Evolutionary conservation across 2,329 filamentous ascomycete species (phyloP).

Genomic region (Aspergillus unguis): DNA sequence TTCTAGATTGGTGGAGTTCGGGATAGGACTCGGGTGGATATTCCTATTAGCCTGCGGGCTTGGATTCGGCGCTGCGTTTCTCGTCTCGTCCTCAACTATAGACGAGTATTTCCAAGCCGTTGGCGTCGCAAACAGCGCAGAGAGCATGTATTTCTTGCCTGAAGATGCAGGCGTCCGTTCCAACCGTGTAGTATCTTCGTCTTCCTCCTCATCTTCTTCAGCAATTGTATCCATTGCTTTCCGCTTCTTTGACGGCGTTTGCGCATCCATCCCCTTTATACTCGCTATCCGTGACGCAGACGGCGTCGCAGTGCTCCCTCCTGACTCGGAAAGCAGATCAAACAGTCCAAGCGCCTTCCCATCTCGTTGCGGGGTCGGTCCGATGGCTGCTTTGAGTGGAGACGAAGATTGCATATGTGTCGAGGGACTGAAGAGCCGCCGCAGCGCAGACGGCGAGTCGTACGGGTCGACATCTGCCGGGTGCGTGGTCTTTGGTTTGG

Average conservation of each 20-base stretch:
- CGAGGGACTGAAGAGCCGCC: slow-evolving; percentile 37
- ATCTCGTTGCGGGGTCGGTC: slow-evolving; percentile 49
- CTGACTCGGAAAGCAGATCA: slow-evolving; percentile 45
- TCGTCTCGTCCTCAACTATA: slow-evolving; percentile 34
- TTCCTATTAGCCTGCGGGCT: neutral
- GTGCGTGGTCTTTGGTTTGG: slow-evolving; percentile 30
- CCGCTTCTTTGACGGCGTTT: slow-evolving; percentile 37
- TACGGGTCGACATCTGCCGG: slow-evolving; percentile 44
- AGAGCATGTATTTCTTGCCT: slow-evolving; percentile 44
- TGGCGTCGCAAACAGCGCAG: slow-evolving; percentile 46
- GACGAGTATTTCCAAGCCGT: slow-evolving; percentile 43
- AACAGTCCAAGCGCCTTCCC: slow-evolving; percentile 48
- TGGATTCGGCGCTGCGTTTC: neutral
- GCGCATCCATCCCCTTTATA: slow-evolving; percentile 26
- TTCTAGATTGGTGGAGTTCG: slow-evolving; percentile 24
- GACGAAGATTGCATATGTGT: slow-evolving; percentile 29
- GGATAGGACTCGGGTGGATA: neutral
- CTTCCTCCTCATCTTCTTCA: slow-evolving; percentile 29
- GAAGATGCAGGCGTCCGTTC: slow-evolving; percentile 43
- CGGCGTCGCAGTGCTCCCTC: slow-evolving; percentile 35
- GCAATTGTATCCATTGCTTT: slow-evolving; percentile 27
- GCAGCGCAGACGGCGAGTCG: slow-evolving; percentile 41
- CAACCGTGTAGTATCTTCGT: slow-evolving; percentile 23
- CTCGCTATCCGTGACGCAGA: slow-evolving; percentile 28
- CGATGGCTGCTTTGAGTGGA: slow-evolving; percentile 41